Evolutionary conservation across 2,329 filamentous ascomycete genomes (phyloP).

Genomic region (Annulohypoxylon truncatum): DNA sequence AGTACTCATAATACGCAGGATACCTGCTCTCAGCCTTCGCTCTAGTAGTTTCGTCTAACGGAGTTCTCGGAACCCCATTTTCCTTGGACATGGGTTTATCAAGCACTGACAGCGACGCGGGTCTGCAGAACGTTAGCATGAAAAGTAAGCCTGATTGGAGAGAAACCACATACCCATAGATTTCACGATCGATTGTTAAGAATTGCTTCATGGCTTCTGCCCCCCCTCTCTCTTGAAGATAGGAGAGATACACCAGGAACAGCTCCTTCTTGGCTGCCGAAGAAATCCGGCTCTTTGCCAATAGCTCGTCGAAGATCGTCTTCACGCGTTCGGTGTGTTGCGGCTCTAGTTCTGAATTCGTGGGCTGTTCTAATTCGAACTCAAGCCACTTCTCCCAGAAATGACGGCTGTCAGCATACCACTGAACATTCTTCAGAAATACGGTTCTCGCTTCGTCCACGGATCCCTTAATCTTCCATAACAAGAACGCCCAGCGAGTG

Average conservation of each 20-base stretch:
- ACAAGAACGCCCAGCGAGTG: conserved; percentile 84
- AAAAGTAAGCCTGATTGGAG: conserved; percentile 4
- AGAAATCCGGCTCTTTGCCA: conserved; percentile 77
- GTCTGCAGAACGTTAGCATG: conserved; percentile 51
- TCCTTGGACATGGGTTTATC: conserved; percentile 58
- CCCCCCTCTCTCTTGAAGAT: conserved; percentile 83
- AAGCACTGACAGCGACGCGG: conserved; percentile 58
- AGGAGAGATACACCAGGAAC: conserved; percentile 81
- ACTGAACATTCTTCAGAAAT: conserved; percentile 84
- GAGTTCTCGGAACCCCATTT: conserved; percentile 56
- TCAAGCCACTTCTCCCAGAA: conserved; percentile 93
- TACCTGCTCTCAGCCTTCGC: conserved; percentile 64
- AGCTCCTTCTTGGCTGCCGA: conserved; percentile 77
- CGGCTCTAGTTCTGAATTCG: conserved; percentile 70
- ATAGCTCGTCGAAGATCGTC: conserved; percentile 80
- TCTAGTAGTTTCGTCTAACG: conserved; percentile 64
- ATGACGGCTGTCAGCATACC: conserved; percentile 83
- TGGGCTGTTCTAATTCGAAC: conserved; percentile 89
- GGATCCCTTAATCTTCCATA: conserved; percentile 89
- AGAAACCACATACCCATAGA: conserved; percentile 77
- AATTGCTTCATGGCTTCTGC: conserved; percentile 90
- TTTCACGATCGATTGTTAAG: conserved; percentile 82
- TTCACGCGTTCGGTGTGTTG: conserved; percentile 80
- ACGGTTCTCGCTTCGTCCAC: conserved; percentile 84
- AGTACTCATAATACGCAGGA: conserved; percentile 65